A percentile compares a stretch with the other conserved stretches of the same genome.
Conservation (phyloP, 805 yeast species). For the Hanseniaspora thailandica region DNA sequence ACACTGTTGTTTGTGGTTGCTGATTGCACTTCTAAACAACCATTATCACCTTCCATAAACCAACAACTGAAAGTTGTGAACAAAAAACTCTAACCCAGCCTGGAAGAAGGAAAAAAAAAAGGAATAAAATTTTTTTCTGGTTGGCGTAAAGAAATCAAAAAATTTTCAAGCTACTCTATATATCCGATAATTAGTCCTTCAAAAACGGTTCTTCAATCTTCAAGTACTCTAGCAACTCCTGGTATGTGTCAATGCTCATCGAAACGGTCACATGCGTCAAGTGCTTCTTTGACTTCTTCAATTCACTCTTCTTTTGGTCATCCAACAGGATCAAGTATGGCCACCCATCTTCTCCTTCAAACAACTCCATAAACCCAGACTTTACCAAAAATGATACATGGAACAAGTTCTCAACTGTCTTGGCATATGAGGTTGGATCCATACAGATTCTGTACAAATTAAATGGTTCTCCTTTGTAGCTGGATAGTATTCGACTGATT, state of each 20-base stretch:
- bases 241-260: slow-evolving; percentile 59
- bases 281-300: slow-evolving; percentile 23
- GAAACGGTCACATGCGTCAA: slow-evolving; percentile 61
- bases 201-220: slow-evolving; percentile 46
- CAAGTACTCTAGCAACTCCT: slow-evolving; percentile 39
- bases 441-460: slow-evolving; percentile 56
- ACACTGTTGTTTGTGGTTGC: too few relatives aligned
- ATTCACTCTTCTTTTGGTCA: slow-evolving; percentile 21
- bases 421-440: slow-evolving; percentile 65
- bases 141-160: not conserved
- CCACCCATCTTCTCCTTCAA: slow-evolving; percentile 39
- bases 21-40: too few relatives aligned
- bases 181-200: not conserved
- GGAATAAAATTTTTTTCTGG: not conserved
- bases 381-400: slow-evolving; percentile 68
- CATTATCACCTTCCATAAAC: too few relatives aligned
- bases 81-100: too few relatives aligned
- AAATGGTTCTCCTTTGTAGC: slow-evolving; percentile 32
- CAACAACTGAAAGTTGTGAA: too few relatives aligned
- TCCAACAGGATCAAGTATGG: slow-evolving; percentile 32
- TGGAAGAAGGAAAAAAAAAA: not conserved
- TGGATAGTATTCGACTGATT: slow-evolving; percentile 35
- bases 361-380: slow-evolving; percentile 53
- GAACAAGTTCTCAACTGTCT: slow-evolving; percentile 74
- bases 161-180: not conserved